Conservation (phyloP, 352 stramenopile species). For the Globisporangium paroecandrum region DNA sequence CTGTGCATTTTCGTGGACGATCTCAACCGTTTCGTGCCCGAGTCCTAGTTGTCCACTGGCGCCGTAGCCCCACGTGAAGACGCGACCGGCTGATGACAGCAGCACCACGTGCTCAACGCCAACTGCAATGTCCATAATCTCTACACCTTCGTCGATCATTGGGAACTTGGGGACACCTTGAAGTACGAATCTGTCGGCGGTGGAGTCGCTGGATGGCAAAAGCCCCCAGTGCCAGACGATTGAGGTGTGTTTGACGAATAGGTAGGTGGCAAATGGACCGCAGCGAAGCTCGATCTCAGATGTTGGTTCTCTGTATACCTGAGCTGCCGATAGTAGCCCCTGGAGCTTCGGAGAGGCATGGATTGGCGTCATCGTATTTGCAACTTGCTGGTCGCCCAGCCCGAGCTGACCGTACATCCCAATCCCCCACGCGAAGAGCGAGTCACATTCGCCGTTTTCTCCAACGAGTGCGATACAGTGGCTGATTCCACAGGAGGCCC, state of each 20-base stretch:
- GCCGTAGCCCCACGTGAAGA: slow-evolving; percentile 41
- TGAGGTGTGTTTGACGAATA: slow-evolving; percentile 19
- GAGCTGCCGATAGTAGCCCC: slow-evolving; percentile 9
- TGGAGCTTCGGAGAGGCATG: slow-evolving; percentile 14
- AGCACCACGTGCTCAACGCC: slow-evolving; percentile 33
- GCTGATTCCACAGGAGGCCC: slow-evolving; percentile 38
- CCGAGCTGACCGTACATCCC: slow-evolving; percentile 49
- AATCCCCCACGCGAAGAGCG: slow-evolving; percentile 32
- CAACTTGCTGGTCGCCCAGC: slow-evolving; percentile 24
- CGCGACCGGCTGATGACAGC: slow-evolving; percentile 22
- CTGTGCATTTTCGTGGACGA: slow-evolving; percentile 15
- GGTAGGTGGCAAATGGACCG: slow-evolving; percentile 32
- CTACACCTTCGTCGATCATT: slow-evolving; percentile 16
- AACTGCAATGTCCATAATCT: slow-evolving; percentile 21
- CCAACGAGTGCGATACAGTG: slow-evolving; percentile 30
- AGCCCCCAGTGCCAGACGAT: slow-evolving; percentile 37
- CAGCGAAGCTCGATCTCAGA: slow-evolving; percentile 22
- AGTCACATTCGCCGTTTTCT: not conserved
- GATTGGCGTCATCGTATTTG: slow-evolving; percentile 23
- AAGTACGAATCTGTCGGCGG: slow-evolving; percentile 9
- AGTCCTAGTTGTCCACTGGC: slow-evolving; percentile 32
- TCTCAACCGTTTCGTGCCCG: slow-evolving; percentile 17
- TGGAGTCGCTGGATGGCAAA: slow-evolving; percentile 15
- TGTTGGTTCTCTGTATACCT: not conserved
- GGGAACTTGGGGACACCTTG: slow-evolving; percentile 17